These are phyloP conservation scores for Podila verticillata DNA, from an alignment of 192 early-diverging fungal genomes.

Conservation along the genomic window DNA sequence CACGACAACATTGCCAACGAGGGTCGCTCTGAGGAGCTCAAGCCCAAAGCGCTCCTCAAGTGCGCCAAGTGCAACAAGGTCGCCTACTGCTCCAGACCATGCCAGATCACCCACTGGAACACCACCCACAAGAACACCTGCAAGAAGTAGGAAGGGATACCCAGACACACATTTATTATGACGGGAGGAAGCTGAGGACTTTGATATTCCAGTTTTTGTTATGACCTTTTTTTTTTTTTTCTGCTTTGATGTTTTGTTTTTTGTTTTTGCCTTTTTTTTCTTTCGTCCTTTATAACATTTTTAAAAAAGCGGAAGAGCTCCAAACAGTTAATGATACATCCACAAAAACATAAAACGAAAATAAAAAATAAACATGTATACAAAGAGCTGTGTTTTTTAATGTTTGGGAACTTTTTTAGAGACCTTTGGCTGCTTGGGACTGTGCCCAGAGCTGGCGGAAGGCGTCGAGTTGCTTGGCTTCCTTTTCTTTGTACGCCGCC, in stretches of 20 bases:
- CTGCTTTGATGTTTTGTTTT: not conserved
- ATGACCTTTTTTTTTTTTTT: not conserved
- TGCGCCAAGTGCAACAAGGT: conserved; percentile 64
- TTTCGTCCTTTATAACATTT: conserved; percentile 1
- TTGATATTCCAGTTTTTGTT: not conserved
- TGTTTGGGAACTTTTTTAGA: not conserved
- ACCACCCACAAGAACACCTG: conserved; percentile 59
- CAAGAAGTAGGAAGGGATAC: conserved; percentile 47
- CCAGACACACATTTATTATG: too few relatives aligned
- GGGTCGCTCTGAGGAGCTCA: conserved; percentile 36
- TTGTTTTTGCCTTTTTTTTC: not conserved
- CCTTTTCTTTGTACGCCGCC: conserved; percentile 39
- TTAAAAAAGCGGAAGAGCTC: conserved; percentile 1
- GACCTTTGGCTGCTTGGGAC: conserved; percentile 27
- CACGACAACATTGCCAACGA: conserved; percentile 51
- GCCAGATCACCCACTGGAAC: conserved; percentile 67
- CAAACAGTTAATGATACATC: too few relatives aligned
- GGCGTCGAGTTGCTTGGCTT: conserved; percentile 44
- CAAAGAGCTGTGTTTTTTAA: not conserved
- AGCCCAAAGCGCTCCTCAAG: conserved; percentile 56
- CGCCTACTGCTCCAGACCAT: conserved; percentile 68
- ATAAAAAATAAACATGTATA: not conserved
- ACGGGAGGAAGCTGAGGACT: too few relatives aligned
- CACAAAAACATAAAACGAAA: not conserved
- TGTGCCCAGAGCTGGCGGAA: conserved; percentile 44